Percentiles rank a stretch among this genome's conserved stretches.
phyloP scores from a whole-genome alignment of 140 eudicot genomes.

The Bidens hawaiensis region DNA sequence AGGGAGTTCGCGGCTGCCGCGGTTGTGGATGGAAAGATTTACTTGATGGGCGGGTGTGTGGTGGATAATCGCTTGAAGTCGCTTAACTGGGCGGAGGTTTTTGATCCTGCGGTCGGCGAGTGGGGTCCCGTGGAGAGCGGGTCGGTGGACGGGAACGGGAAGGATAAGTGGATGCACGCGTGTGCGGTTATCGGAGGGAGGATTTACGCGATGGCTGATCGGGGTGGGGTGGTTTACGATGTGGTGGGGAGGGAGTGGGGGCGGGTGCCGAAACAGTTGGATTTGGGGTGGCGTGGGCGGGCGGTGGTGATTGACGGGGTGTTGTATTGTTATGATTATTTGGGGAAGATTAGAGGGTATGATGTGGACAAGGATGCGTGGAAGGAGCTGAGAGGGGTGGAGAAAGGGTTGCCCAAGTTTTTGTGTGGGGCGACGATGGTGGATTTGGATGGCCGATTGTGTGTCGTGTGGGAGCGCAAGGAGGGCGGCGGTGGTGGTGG shows the following conservation, averaged over 20 bases:
- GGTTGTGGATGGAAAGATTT: too few relatives aligned
- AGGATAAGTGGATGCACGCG: slow-evolving; percentile 96
- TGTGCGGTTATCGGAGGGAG: slow-evolving; percentile 63
- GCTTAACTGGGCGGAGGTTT: slow-evolving; percentile 77
- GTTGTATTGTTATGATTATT: slow-evolving; percentile 86
- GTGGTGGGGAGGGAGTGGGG: slow-evolving; percentile 52
- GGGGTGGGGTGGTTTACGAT: slow-evolving; percentile 91
- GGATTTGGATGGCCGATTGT: slow-evolving; percentile 69
- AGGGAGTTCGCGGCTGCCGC: too few relatives aligned
- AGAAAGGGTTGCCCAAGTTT: slow-evolving; percentile 75
- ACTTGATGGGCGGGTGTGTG: slow-evolving; percentile 86
- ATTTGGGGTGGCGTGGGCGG: slow-evolving; percentile 88
- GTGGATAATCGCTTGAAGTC: slow-evolving; percentile 64
- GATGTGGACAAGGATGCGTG: slow-evolving; percentile 65
- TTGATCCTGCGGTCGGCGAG: slow-evolving; percentile 49
- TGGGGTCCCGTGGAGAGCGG: slow-evolving; percentile 52
- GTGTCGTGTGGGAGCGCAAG: slow-evolving; percentile 97
- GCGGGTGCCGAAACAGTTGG: slow-evolving; percentile 61
- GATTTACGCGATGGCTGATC: slow-evolving; percentile 88
- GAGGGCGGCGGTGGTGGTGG: too few relatives aligned
- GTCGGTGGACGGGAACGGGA: slow-evolving; percentile 53
- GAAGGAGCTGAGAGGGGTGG: slow-evolving; percentile 81
- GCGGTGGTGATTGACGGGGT: slow-evolving; percentile 66
- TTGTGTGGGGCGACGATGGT: slow-evolving; percentile 93
- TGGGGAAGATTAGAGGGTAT: slow-evolving; percentile 89